Evolutionary conservation across 176 grass and related monocot genomes (phyloP).

Genomic region (Leersia perrieri): DNA sequence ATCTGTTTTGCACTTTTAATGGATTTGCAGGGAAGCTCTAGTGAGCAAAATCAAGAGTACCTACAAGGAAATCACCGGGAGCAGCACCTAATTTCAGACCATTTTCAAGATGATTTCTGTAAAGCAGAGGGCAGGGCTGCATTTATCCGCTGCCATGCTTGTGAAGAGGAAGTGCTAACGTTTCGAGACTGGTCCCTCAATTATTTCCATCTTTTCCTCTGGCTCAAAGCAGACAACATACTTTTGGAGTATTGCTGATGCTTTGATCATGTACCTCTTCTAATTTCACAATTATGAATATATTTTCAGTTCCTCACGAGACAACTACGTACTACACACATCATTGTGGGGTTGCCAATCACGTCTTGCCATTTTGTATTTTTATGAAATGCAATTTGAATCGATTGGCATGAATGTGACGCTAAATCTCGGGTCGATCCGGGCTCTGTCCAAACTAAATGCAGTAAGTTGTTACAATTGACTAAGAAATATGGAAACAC

Average conservation of each 20-base stretch:
- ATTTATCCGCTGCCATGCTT: conserved; percentile 4
- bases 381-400: neutral
- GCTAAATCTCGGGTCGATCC: too few species aligned
- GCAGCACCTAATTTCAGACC: conserved; percentile 30
- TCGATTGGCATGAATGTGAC: neutral
- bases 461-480: too few species aligned
- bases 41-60: conserved; percentile 53
- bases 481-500: too few species aligned
- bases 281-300: conserved; percentile 14
- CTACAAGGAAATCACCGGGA: conserved; percentile 54
- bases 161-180: conserved; percentile 3
- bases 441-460: neutral
- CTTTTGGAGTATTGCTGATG: neutral
- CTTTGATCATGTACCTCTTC: neutral
- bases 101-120: neutral
- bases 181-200: neutral
- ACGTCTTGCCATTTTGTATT: neutral
- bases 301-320: conserved; percentile 12
- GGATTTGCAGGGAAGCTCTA: conserved; percentile 52
- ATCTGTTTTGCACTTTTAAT: neutral
- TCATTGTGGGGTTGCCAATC: neutral
- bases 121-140: conserved; percentile 2
- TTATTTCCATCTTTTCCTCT: conserved; percentile 5
- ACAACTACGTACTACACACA: neutral
- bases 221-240: conserved; percentile 3